Evolutionary conservation across 1,284 basidiomycete genomes (phyloP).

Genomic region (Heterobasidion irregulare): DNA sequence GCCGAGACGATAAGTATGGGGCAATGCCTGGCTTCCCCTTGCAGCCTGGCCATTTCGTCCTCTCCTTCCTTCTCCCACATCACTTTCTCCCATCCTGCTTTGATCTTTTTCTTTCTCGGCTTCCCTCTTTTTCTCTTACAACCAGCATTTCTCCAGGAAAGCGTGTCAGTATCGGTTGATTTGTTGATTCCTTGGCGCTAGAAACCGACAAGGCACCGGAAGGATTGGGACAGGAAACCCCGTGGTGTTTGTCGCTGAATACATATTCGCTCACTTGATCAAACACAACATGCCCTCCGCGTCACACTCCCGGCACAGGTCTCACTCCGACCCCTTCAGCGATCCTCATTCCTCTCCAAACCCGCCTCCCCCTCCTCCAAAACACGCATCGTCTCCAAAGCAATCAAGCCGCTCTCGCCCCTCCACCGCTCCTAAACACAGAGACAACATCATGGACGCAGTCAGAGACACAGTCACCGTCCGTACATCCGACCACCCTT

Average conservation of each 20-base stretch:
- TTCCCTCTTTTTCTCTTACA: too few species aligned
- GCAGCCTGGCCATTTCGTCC: too few species aligned
- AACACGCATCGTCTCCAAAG: constrained; percentile 14
- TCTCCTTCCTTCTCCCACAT: too few species aligned
- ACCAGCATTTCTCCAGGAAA: too few species aligned
- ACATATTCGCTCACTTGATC: not conserved
- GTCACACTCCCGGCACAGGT: constrained; percentile 32
- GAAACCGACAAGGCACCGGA: constrained; percentile 9
- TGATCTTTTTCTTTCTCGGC: too few species aligned
- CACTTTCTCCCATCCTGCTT: too few species aligned
- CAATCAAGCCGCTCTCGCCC: constrained; percentile 18
- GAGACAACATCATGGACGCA: constrained; percentile 44
- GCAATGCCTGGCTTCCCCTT: too few species aligned
- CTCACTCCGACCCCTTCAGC: constrained; percentile 53
- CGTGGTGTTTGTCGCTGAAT: too few species aligned
- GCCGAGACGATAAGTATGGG: too few species aligned
- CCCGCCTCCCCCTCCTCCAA: constrained; percentile 30
- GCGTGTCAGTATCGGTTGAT: not conserved
- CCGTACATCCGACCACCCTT: constrained; percentile 25
- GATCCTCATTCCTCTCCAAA: constrained; percentile 31
- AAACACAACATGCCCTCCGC: constrained; percentile 1
- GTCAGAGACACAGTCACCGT: constrained; percentile 56
- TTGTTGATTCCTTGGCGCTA: constrained; percentile 18
- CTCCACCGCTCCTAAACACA: constrained; percentile 11
- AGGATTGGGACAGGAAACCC: not conserved